phyloP scores from a whole-genome alignment of 1,284 basidiomycete species.

The Wolfiporia cocos region DNA sequence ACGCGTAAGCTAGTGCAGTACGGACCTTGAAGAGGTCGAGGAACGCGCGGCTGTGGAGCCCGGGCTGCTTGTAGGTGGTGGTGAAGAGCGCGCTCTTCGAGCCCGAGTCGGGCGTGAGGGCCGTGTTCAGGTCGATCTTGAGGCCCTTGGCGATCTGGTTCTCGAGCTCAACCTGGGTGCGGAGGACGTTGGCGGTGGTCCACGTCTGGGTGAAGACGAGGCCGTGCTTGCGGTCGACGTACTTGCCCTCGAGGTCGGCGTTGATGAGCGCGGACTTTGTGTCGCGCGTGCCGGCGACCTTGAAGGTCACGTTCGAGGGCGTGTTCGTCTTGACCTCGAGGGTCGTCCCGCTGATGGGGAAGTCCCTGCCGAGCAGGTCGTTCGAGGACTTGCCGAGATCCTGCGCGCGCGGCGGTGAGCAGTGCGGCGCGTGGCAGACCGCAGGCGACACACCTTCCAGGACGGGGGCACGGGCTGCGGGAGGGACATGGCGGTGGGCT shows the following conservation, averaged over 20 bases:
- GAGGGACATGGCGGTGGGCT: constrained; percentile 55
- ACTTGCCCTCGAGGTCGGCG: constrained; percentile 92
- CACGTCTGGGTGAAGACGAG: constrained; percentile 90
- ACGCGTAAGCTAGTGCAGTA: constrained; percentile 4
- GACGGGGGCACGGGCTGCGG: constrained; percentile 89
- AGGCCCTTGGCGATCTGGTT: constrained; percentile 97
- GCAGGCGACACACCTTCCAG: constrained; percentile 69
- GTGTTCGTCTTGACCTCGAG: constrained; percentile 96
- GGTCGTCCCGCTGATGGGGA: constrained; percentile 73
- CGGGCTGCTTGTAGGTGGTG: constrained; percentile 94
- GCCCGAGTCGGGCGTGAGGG: constrained; percentile 82
- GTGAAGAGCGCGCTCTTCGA: constrained; percentile 80
- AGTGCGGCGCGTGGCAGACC: constrained; percentile 1
- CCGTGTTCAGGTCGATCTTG: constrained; percentile 89
- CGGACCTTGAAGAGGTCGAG: constrained; percentile 94
- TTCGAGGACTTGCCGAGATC: constrained; percentile 97
- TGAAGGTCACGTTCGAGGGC: constrained; percentile 85
- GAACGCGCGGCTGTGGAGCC: constrained; percentile 88
- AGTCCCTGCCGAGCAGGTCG: constrained; percentile 94
- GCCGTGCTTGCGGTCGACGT: constrained; percentile 83
- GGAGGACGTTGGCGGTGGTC: constrained; percentile 91
- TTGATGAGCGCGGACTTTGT: constrained; percentile 66
- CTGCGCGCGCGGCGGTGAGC: constrained; percentile 32
- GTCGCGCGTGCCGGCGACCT: constrained; percentile 78
- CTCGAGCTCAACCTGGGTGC: constrained; percentile 92